Percentiles rank a stretch among this genome's conserved stretches.
These are phyloP conservation scores for Aspergillus heteromorphus DNA, from an alignment of 495 filamentous ascomycete genomes.

Conservation along the genomic window DNA sequence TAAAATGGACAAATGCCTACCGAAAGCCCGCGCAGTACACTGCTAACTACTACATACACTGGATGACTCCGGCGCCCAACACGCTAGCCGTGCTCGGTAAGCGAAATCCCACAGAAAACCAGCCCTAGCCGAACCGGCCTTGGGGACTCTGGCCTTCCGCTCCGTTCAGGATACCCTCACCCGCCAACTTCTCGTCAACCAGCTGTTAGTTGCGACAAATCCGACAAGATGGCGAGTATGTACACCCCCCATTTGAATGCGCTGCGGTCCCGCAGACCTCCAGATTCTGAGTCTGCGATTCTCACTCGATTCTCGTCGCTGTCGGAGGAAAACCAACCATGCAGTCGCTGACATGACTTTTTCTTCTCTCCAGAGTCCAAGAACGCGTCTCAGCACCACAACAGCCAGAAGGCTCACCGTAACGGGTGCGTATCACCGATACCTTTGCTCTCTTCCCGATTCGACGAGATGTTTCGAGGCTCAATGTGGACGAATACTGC, in stretches of 20 bases:
- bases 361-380: conserved; percentile 69
- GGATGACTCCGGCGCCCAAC: not conserved
- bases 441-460: not conserved
- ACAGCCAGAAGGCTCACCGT: conserved; percentile 91
- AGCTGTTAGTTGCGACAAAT: conserved; percentile 37
- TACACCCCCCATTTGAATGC: conserved; percentile 12
- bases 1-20: no score
- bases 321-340: not conserved
- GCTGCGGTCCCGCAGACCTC: not conserved
- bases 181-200: conserved; percentile 28
- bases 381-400: conserved; percentile 99
- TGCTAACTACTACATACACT: no score
- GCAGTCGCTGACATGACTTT: conserved; percentile 25
- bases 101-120: conserved; percentile 45
- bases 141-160: conserved; percentile 23
- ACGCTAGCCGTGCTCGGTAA: conserved; percentile 32
- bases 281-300: not conserved
- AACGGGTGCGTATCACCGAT: conserved; percentile 71
- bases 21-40: no score
- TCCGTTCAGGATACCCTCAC: conserved; percentile 24
- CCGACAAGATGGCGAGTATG: conserved; percentile 52
- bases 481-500: conserved; percentile 3
- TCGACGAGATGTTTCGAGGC: not conserved
- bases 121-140: conserved; percentile 38
- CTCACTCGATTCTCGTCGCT: not conserved